phyloP scores from a whole-genome alignment of 75 land plant genomes.

The Ceratopteris richardii region DNA sequence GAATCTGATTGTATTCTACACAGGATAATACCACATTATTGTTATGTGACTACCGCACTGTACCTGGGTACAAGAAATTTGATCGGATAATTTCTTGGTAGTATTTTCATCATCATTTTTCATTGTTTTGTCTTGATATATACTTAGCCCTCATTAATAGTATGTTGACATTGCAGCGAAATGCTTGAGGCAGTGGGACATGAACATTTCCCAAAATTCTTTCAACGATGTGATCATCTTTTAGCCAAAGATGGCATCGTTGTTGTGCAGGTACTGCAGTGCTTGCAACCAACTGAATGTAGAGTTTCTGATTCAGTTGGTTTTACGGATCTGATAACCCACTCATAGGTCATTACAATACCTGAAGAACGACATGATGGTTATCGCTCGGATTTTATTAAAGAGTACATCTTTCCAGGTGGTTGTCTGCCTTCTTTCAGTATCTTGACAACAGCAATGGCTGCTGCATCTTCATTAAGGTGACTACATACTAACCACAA shows the following conservation, averaged over 20 bases:
- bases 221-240: conserved; percentile 63
- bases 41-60: conserved; percentile 72
- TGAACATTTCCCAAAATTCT: conserved; percentile 72
- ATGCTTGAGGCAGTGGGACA: conserved; percentile 91
- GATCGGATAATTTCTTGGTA: conserved; percentile 91
- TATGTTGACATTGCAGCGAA: conserved; percentile 44
- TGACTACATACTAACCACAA: conserved; percentile 17
- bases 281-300: too few relatives aligned
- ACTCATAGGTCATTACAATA: conserved; percentile 59
- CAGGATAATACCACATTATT: conserved; percentile 72
- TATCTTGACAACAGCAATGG: conserved; percentile 69
- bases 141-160: not conserved
- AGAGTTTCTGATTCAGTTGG: too few relatives aligned
- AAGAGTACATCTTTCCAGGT: conserved; percentile 91
- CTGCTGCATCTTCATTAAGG: conserved; percentile 63
- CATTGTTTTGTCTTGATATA: not conserved
- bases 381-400: conserved; percentile 79
- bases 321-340: too few relatives aligned
- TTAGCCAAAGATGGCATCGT: conserved; percentile 69
- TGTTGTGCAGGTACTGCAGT: conserved; percentile 61
- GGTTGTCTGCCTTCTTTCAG: conserved; percentile 74
- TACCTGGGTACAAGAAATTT: conserved; percentile 45
- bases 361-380: conserved; percentile 77
- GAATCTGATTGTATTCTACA: not conserved
- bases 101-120: not conserved